Conservation (phyloP, 2,329 filamentous ascomycete species). For the Fusarium tuaranense region DNA sequence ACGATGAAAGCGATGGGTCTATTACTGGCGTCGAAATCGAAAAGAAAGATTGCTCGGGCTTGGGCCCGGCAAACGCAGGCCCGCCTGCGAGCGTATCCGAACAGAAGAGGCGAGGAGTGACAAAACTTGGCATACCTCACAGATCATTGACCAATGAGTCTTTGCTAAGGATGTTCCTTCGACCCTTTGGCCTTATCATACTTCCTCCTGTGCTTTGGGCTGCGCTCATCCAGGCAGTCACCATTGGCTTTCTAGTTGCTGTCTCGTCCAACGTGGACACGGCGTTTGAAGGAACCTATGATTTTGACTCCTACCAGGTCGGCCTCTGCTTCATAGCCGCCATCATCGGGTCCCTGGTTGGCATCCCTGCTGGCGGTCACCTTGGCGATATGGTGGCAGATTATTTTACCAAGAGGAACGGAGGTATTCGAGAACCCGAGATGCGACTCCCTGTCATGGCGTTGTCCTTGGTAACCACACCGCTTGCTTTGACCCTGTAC, state of each 20-base stretch:
- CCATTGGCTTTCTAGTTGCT: conserved; percentile 67
- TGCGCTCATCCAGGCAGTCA: conserved; percentile 64
- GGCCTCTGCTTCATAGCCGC: conserved; percentile 64
- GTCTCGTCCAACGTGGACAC: conserved; percentile 64
- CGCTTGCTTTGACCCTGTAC: conserved; percentile 58
- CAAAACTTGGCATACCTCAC: conserved; percentile 55
- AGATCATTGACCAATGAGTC: conserved; percentile 59
- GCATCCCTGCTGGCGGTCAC: conserved; percentile 62
- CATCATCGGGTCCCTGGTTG: conserved; percentile 60
- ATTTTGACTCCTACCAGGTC: conserved; percentile 58
- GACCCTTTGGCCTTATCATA: conserved; percentile 62
- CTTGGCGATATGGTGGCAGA: conserved; percentile 61
- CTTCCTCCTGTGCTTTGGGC: conserved; percentile 68
- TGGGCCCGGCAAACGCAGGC: conserved; percentile 20
- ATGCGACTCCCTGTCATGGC: conserved; percentile 68
- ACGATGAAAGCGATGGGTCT: conserved; percentile 16
- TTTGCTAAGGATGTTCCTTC: conserved; percentile 59
- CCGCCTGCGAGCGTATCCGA: not conserved
- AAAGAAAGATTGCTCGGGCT: conserved; percentile 19
- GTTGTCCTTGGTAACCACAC: conserved; percentile 63
- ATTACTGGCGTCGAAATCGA: conserved; percentile 17
- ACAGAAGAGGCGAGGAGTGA: conserved; percentile 46
- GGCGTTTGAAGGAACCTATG: conserved; percentile 57
- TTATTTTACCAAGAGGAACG: conserved; percentile 62
- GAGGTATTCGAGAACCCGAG: conserved; percentile 68